Evolutionary conservation across 2,329 filamentous ascomycete species (phyloP), one percentile per base, ranked within the genome.

Genomic region (Parastagonospora avenae): DNA sequence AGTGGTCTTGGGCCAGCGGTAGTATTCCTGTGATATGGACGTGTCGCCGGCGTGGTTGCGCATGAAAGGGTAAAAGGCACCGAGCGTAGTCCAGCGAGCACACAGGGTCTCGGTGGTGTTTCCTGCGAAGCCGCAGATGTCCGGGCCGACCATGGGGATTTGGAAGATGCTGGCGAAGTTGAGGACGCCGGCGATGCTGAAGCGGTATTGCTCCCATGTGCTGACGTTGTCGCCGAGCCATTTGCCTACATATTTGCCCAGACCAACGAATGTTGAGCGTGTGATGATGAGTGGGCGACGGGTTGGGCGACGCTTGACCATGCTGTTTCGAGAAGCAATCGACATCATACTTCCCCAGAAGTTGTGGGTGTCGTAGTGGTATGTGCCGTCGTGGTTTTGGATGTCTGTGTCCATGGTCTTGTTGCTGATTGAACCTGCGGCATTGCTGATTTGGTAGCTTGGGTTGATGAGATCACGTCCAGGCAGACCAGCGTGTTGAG

Each of bases 271-370:
- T 0, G 88, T 91, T 32, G 84, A 88, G 14, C 89, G 84, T 0
- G 89, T 91, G 61, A 92, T 90, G 49, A 92, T 77, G 49, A 92
- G 64, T 1, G 89, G 88, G 0, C 89, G 82, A 3, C 84, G 74
- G 1, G 73, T 70, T 0, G 89, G 87, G 0, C 87, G 82, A 11
- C 88, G 82, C 19, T 77, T 74, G 8, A 84, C 71, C 87, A 92
- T 88, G 2, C 89, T 86, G n/a, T 80, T 73, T 44, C 83, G 80
- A 0, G 86, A 88, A 8, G 83, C 76, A 15, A 80, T 76, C 1
- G 85, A 88, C 89, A 92, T 92, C 85, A 91, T 79, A 54, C 82
- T 82, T 1, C 89, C 89, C 70, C 89, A 92, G 2, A 92, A 74
- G 59, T 91, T 91, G 67, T 92, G 89, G 0, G 85, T 88, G 58